Evolutionary conservation across 257 asterid species (phyloP).

Genomic region (Cordia subcordata): DNA sequence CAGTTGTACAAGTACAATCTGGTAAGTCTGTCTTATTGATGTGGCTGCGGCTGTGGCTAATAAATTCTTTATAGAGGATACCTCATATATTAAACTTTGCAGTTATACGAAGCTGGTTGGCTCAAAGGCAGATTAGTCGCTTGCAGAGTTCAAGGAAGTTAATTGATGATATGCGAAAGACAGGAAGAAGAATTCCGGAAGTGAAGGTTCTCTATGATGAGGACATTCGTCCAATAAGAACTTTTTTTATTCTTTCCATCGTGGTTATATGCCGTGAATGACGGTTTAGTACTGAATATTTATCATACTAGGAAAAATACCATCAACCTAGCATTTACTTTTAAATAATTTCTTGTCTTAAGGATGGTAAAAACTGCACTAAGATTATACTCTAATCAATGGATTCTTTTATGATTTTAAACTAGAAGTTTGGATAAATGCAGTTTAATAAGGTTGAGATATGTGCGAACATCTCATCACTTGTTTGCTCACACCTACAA

Average conservation of each 20-base stretch:
- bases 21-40: conserved; percentile 37
- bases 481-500: no score
- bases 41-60: conserved; percentile 5
- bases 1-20: conserved; percentile 78
- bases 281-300: no score
- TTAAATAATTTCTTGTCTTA: no score
- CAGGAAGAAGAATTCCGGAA: conserved; percentile 45
- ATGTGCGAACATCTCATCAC: no score
- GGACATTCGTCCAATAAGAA: neutral
- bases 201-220: conserved; percentile 46
- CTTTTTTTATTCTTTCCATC: neutral
- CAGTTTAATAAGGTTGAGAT: no score
- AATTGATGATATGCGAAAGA: conserved; percentile 23
- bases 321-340: no score
- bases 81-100: neutral
- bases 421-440: no score
- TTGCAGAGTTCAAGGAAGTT: conserved; percentile 30
- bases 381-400: no score
- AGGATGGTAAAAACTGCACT: no score
- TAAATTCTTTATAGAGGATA: neutral
- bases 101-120: conserved; percentile 86
- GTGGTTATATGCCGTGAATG: no score
- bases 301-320: no score
- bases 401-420: no score
- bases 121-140: conserved; percentile 42